phyloP scores from a whole-genome alignment of 108 stramenopile genomes.

The Fistulifera pelliculosa region DNA sequence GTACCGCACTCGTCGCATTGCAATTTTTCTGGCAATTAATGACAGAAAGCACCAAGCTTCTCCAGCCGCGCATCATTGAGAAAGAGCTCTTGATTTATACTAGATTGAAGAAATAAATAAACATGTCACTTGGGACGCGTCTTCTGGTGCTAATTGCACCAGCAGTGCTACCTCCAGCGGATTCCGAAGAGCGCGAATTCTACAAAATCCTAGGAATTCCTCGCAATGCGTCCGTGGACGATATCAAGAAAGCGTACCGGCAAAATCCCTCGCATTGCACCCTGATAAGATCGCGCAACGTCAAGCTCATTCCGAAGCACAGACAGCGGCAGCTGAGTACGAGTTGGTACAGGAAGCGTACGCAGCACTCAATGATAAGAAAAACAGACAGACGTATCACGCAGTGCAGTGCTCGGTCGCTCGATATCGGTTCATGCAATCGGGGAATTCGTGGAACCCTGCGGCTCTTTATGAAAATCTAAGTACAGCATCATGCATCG shows the following conservation, averaged over 20 bases:
- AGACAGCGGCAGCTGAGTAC: constrained; percentile 49
- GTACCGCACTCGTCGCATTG: no score
- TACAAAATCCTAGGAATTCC: constrained; percentile 54
- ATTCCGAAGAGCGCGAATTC: constrained; percentile 40
- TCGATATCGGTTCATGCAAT: constrained; percentile 31
- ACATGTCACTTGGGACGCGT: constrained; percentile 13
- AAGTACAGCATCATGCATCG: constrained; percentile 29
- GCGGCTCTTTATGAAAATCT: constrained; percentile 54
- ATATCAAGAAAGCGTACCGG: constrained; percentile 76
- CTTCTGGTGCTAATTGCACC: constrained; percentile 31
- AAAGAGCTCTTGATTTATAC: no score
- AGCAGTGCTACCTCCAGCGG: constrained; percentile 52
- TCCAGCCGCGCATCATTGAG: no score
- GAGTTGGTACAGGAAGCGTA: constrained; percentile 75
- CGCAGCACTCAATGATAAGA: constrained; percentile 18
- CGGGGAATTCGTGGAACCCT: constrained; percentile 39
- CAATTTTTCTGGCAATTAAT: no score
- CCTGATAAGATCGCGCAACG: constrained; percentile 82
- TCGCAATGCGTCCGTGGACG: constrained; percentile 26
- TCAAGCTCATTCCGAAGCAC: constrained; percentile 28
- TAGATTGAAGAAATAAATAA: no score
- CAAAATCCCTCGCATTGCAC: constrained; percentile 57
- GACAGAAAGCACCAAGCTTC: no score
- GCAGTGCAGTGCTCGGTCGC: constrained; percentile 13
- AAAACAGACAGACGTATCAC: constrained; percentile 50